Conservation (phyloP, 306 rosid genomes). For the Medicago arabica region DNA sequence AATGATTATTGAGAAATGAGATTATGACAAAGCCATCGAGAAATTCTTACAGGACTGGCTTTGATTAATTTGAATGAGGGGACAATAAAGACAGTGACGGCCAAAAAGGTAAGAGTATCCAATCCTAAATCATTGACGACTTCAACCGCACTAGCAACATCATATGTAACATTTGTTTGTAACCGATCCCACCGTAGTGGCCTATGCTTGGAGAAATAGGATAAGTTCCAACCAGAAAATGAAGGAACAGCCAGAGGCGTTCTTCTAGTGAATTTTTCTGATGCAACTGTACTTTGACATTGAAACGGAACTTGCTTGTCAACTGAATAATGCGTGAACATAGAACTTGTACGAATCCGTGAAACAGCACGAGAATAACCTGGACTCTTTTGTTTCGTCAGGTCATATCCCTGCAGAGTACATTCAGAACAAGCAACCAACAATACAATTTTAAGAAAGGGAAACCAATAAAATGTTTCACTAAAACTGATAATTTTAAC, state of each 20-base stretch:
- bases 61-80: slow-evolving; percentile 81
- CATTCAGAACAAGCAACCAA: slow-evolving; percentile 29
- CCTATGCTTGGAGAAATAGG: slow-evolving; percentile 48
- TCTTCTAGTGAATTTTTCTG: slow-evolving; percentile 48
- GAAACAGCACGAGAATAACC: slow-evolving; percentile 38
- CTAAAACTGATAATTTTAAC: no score
- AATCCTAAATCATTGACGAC: slow-evolving; percentile 90
- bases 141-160: slow-evolving; percentile 78
- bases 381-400: slow-evolving; percentile 38
- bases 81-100: slow-evolving; percentile 81
- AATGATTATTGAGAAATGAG: slow-evolving; percentile 6
- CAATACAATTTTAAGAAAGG: neutral
- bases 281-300: slow-evolving; percentile 36
- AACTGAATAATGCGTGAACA: slow-evolving; percentile 33
- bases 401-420: slow-evolving; percentile 47
- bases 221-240: slow-evolving; percentile 43
- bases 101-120: slow-evolving; percentile 89
- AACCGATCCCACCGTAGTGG: slow-evolving; percentile 49
- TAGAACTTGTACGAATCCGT: slow-evolving; percentile 50
- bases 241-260: slow-evolving; percentile 41
- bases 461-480: no score
- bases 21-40: slow-evolving; percentile 6
- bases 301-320: slow-evolving; percentile 48
- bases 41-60: slow-evolving; percentile 59
- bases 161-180: slow-evolving; percentile 51